Conservation (phyloP, 2,329 filamentous ascomycete genomes). For the Colletotrichum chlorophyti region DNA sequence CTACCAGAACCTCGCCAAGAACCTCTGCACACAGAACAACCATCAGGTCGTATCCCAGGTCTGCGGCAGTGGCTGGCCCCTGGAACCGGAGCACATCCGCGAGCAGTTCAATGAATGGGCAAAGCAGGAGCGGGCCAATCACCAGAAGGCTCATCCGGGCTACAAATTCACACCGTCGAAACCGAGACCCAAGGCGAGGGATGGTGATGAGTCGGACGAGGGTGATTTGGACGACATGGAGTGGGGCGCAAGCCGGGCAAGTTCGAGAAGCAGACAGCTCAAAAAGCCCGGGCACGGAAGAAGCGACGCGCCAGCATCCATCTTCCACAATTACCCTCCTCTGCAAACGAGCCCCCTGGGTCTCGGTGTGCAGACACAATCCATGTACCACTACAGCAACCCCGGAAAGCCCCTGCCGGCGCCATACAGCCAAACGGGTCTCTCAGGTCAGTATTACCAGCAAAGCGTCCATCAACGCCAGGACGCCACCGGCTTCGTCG, state of each 20-base stretch:
- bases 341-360: conserved; percentile 25
- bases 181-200: conserved; percentile 49
- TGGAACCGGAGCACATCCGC: conserved; percentile 77
- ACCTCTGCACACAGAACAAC: conserved; percentile 83
- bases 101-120: conserved; percentile 81
- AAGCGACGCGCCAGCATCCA: conserved; percentile 33
- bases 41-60: conserved; percentile 91
- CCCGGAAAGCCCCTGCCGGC: conserved; percentile 42
- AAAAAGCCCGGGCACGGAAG: conserved; percentile 39
- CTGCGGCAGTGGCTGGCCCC: conserved; percentile 85
- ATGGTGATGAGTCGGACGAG: conserved; percentile 45
- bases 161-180: conserved; percentile 96
- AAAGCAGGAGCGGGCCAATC: conserved; percentile 81
- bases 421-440: conserved; percentile 42
- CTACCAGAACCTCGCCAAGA: conserved; percentile 86
- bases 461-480: conserved; percentile 38
- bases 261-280: conserved; percentile 36
- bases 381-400: conserved; percentile 29
- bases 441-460: conserved; percentile 45
- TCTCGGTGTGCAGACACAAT: conserved; percentile 24
- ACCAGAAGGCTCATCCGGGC: conserved; percentile 82
- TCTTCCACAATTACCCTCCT: conserved; percentile 25
- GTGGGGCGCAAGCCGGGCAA: conserved; percentile 42
- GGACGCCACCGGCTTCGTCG: conserved; percentile 33
- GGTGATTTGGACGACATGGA: conserved; percentile 56